Evolutionary conservation across 495 filamentous ascomycete genomes (phyloP).

Genomic region (Hypomontagnella submonticulosa): DNA sequence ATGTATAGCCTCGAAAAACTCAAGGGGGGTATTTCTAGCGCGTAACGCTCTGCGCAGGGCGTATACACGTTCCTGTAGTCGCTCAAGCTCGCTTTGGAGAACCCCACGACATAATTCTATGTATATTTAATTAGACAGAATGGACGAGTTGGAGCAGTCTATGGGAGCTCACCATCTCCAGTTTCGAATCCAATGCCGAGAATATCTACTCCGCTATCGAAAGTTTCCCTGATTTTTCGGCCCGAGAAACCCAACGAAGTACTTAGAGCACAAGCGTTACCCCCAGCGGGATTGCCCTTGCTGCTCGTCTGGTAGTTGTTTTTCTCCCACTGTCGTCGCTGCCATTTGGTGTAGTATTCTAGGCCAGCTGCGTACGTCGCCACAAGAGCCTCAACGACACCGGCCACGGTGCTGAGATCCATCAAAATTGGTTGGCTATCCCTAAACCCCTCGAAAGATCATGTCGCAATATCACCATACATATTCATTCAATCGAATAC

Average conservation of each 20-base stretch:
- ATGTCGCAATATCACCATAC: conserved; percentile 1
- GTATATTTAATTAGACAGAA: conserved; percentile 11
- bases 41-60: conserved; percentile 33
- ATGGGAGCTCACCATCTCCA: conserved; percentile 51
- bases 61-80: conserved; percentile 44
- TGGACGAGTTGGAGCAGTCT: neutral
- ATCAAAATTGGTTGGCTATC: conserved; percentile 34
- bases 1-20: conserved; percentile 47
- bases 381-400: conserved; percentile 46
- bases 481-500: conserved; percentile 7
- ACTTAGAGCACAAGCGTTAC: conserved; percentile 45
- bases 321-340: conserved; percentile 41
- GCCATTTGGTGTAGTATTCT: conserved; percentile 51
- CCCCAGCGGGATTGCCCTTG: conserved; percentile 20
- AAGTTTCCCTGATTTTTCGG: conserved; percentile 49
- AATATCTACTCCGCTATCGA: conserved; percentile 49
- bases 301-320: conserved; percentile 38
- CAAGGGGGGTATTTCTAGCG: conserved; percentile 31
- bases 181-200: conserved; percentile 50
- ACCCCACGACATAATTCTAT: conserved; percentile 45
- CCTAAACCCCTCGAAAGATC: conserved; percentile 17
- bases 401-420: conserved; percentile 49
- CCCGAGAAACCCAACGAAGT: conserved; percentile 50
- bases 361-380: conserved; percentile 49
- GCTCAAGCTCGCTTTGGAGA: conserved; percentile 41